Conservation (phyloP, 192 early-diverging fungal genomes). For the Chytriomyces hyalinus region DNA sequence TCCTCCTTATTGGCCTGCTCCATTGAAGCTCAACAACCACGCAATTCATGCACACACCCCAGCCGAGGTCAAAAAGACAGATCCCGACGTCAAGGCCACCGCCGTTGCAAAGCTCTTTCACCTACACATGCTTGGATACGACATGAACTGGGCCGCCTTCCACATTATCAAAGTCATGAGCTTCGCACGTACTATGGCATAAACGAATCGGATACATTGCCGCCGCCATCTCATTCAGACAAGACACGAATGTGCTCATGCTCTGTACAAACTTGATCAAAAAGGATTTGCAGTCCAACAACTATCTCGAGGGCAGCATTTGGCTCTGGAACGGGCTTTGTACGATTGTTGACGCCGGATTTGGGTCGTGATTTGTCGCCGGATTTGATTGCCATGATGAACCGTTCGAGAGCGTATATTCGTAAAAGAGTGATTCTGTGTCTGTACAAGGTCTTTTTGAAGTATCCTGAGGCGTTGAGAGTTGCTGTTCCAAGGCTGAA, state of each 20-base stretch:
- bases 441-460: constrained; percentile 86
- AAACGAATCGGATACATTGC: constrained; percentile 94
- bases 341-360: constrained; percentile 90
- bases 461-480: constrained; percentile 86
- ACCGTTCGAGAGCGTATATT: constrained; percentile 91
- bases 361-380: constrained; percentile 86
- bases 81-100: constrained; percentile 81
- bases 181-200: constrained; percentile 78
- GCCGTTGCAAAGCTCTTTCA: constrained; percentile 81
- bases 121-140: constrained; percentile 97
- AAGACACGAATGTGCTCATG: constrained; percentile 96
- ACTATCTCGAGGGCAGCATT: constrained; percentile 78
- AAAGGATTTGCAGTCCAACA: constrained; percentile 90
- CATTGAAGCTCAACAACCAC: too few species aligned
- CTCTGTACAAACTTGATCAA: constrained; percentile 94
- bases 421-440: constrained; percentile 89
- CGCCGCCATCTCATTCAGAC: constrained; percentile 85
- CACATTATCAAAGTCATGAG: constrained; percentile 98
- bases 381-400: constrained; percentile 85
- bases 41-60: not conserved
- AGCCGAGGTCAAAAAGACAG: constrained; percentile 80
- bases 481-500: constrained; percentile 82
- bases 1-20: not conserved
- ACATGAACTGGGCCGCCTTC: constrained; percentile 96
- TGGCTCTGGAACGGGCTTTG: constrained; percentile 92